A percentile compares a stretch with the other conserved stretches of the same genome.
phyloP scores from a whole-genome alignment of 2,329 filamentous ascomycete species.

The Penicillium sp. region DNA sequence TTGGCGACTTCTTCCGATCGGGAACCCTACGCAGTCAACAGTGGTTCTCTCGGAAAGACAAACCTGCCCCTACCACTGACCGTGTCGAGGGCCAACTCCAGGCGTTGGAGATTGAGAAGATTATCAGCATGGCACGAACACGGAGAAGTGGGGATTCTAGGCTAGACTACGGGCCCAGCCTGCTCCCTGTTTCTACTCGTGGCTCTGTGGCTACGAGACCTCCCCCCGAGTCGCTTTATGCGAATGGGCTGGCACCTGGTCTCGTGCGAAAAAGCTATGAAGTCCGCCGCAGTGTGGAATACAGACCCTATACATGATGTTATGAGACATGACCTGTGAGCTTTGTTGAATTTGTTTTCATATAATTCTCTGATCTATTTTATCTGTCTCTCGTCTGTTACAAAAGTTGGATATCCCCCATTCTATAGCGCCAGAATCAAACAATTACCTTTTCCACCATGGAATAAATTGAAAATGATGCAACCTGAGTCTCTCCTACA shows the following conservation, averaged over 20 bases:
- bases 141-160: slow-evolving; percentile 25
- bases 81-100: slow-evolving; percentile 9
- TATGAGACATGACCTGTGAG: slow-evolving; percentile 14
- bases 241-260: slow-evolving; percentile 11
- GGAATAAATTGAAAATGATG: not conserved
- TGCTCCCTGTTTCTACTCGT: slow-evolving; percentile 31
- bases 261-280: slow-evolving; percentile 20
- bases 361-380: not conserved
- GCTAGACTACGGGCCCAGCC: slow-evolving; percentile 24
- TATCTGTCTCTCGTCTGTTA: not conserved
- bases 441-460: not conserved
- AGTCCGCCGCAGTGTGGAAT: slow-evolving; percentile 18
- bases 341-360: not conserved
- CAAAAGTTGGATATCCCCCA: slow-evolving; percentile 13
- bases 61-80: slow-evolving; percentile 1
- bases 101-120: slow-evolving; percentile 30
- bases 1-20: slow-evolving; percentile 32
- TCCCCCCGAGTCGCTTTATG: slow-evolving; percentile 11
- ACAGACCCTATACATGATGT: slow-evolving; percentile 17
- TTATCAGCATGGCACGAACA: slow-evolving; percentile 25
- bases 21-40: slow-evolving; percentile 23
- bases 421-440: slow-evolving; percentile 2
- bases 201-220: slow-evolving; percentile 17
- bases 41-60: slow-evolving; percentile 24
- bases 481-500: slow-evolving; percentile 1